A percentile compares a stretch with the other conserved stretches of the same genome.
Conservation (phyloP, 2,329 filamentous ascomycete species). For the Hymenoscyphus fructigenus region DNA sequence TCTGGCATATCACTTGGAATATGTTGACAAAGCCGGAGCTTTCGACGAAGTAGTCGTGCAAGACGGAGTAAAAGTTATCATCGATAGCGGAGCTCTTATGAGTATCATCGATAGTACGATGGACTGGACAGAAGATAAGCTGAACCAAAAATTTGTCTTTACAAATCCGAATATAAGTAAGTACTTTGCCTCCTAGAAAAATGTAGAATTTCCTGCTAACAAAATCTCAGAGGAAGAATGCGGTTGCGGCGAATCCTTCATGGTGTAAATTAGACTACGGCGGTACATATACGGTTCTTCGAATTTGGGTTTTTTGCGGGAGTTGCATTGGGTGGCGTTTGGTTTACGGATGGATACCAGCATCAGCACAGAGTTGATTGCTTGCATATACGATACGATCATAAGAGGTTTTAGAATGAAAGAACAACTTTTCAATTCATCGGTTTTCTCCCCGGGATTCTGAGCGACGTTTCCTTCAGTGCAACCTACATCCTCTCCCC, state of each 20-base stretch:
- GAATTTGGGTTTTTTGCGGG: background rate
- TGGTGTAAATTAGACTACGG: constrained; percentile 53
- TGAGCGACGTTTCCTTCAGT: background rate
- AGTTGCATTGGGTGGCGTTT: constrained; percentile 2
- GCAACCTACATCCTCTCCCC: background rate
- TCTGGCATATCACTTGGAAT: constrained; percentile 89
- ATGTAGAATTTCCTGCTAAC: constrained; percentile 34
- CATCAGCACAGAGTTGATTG: background rate
- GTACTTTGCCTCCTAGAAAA: constrained; percentile 41
- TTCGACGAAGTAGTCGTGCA: constrained; percentile 95
- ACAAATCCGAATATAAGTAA: constrained; percentile 97
- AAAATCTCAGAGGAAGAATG: constrained; percentile 77
- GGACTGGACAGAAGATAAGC: constrained; percentile 97
- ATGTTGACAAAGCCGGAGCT: constrained; percentile 82
- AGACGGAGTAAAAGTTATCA: constrained; percentile 91
- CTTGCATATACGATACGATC: background rate
- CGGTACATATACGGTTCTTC: constrained; percentile 2
- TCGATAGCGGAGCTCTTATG: constrained; percentile 95
- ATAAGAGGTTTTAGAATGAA: background rate
- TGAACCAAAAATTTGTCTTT: constrained; percentile 91
- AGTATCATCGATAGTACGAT: constrained; percentile 99
- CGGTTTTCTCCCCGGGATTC: background rate
- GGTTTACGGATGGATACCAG: background rate
- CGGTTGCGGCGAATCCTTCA: constrained; percentile 95
- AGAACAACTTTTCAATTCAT: background rate